Evolutionary conservation across 805 yeast genomes (phyloP), one percentile per base, ranked within the genome.

Genomic region (Komagataella phaffii): DNA sequence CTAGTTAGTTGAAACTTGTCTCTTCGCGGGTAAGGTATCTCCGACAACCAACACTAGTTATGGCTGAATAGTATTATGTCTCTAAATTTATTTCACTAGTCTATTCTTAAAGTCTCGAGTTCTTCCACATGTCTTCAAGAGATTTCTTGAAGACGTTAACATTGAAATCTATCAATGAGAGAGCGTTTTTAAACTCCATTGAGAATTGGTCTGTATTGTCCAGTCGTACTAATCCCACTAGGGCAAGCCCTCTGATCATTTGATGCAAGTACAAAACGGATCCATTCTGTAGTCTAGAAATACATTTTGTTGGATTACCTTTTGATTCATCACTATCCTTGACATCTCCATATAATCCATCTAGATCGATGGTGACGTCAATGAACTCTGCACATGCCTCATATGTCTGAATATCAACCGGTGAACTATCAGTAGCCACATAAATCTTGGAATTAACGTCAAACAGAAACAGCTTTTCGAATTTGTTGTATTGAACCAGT

Each of bases 331-430:
- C 17, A 14, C n/a, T n/a, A 7, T 47, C 21, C 19, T 14, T 17
- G 10, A 36, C 46, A 17, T 19, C 50, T 17, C 44, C 48, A 57
- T 85, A 84, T 47, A 85, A 64, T 50, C 85, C 85, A 58, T 88
- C 90, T 56, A 93, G 69, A 61, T 93, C 98, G 23, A 89, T 83
- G 3, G 96, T 83, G 14, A 91, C 93, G 64, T 93, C 98, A 48
- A 93, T 91, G 61, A 93, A 93, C 61, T 93, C 98, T 0, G 97
- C 95, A 66, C 98, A 93, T 1, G 91, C 95, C 64, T 93, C 97
- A 64, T 93, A 93, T 0, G 95, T 87, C 61, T 89, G 96, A 45
- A 88, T 85, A 67, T 91, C 98, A 45, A 91, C 96, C 0, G 98
- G 97, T 1, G 90, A 82, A 0, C 96, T 86, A 64, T 93, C 99